Evolutionary conservation across 306 rosid genomes (phyloP).

Genomic region (Lotus japonicus): DNA sequence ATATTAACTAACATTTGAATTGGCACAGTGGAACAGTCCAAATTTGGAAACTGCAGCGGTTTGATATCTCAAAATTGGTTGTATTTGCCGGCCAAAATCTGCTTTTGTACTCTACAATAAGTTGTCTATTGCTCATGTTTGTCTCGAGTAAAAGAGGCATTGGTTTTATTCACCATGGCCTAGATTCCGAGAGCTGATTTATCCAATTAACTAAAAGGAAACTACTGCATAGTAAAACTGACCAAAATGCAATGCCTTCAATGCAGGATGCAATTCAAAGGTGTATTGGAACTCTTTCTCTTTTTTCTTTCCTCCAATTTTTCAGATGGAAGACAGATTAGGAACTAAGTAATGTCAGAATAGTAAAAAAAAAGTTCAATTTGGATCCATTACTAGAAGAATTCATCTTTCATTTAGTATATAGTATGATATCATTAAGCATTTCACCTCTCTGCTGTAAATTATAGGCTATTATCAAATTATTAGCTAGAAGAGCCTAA

Average conservation of each 20-base stretch:
- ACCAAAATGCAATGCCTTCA: too few relatives aligned
- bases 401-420: too few relatives aligned
- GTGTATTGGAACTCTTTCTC: neutral
- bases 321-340: too few relatives aligned
- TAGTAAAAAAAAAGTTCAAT: too few relatives aligned
- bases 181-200: too few relatives aligned
- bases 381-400: too few relatives aligned
- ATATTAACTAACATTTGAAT: neutral
- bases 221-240: neutral
- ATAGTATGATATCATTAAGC: too few relatives aligned
- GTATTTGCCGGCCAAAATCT: slow-evolving; percentile 49
- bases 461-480: neutral
- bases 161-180: too few relatives aligned
- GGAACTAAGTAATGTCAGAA: too few relatives aligned
- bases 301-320: neutral
- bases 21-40: neutral
- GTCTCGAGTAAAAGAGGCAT: neutral
- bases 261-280: neutral
- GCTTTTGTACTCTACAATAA: neutral
- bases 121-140: neutral
- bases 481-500: too few relatives aligned
- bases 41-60: neutral
- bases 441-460: too few relatives aligned
- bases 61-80: neutral
- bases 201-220: neutral